Conservation (phyloP, 306 rosid genomes). For the Casuarina equisetifolia region DNA sequence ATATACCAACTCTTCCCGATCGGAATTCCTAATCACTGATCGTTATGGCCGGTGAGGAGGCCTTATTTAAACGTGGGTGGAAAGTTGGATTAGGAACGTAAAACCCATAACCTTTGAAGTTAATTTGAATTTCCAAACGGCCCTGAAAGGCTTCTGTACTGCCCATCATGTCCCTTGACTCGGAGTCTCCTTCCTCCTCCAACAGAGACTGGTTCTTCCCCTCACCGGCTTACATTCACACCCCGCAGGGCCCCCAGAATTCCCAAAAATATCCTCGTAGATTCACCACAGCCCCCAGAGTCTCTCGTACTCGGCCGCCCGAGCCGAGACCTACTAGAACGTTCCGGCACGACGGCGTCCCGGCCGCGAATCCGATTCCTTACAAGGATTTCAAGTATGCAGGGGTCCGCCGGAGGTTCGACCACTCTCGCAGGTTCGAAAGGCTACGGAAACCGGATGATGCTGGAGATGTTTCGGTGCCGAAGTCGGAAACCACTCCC, state of each 20-base stretch:
- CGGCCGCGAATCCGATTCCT: constrained; percentile 13
- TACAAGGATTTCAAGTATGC: constrained; percentile 27
- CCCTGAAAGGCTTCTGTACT: neutral
- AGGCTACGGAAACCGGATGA: neutral
- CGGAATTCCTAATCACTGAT: too few relatives aligned
- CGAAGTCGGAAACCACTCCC: neutral
- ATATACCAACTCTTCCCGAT: too few relatives aligned
- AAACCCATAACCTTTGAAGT: neutral
- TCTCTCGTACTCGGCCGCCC: constrained; percentile 32
- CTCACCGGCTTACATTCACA: constrained; percentile 56
- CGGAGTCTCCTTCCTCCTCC: constrained; percentile 49
- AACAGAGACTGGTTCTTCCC: constrained; percentile 85
- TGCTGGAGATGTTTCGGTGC: constrained; percentile 12
- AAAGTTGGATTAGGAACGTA: neutral
- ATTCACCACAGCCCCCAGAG: constrained; percentile 43
- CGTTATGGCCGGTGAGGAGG: too few relatives aligned
- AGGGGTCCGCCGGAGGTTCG: constrained; percentile 48
- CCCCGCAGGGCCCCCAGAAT: constrained; percentile 25
- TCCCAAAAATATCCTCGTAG: constrained; percentile 43
- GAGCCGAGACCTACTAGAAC: neutral
- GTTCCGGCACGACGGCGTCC: neutral
- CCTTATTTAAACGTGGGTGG: too few relatives aligned
- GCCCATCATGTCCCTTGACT: constrained; percentile 38
- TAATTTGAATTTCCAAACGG: neutral
- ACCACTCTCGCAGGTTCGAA: constrained; percentile 36